These are phyloP conservation scores for Panicum virgatum DNA, from an alignment of 202 grass and related monocot species.

Conservation along the genomic window DNA sequence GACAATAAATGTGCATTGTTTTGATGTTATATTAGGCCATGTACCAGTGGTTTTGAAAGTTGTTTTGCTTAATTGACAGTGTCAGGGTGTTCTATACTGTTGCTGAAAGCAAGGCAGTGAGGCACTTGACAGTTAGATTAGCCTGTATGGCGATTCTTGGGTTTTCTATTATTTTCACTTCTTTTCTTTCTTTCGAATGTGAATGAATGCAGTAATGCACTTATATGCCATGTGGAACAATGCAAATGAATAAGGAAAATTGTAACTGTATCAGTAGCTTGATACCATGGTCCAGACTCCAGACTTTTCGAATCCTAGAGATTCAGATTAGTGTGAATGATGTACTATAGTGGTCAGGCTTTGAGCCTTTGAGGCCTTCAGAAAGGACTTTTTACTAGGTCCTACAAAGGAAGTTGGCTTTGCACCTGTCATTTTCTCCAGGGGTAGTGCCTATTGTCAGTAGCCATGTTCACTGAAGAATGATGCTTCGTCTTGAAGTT, in stretches of 20 bases:
- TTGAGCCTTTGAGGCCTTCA: neutral
- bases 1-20: neutral
- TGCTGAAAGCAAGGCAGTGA: neutral
- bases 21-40: neutral
- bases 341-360: neutral
- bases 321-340: neutral
- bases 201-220: neutral
- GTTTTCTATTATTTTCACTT: slow-evolving; percentile 7
- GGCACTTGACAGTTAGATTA: slow-evolving; percentile 3
- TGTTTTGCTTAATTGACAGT: neutral
- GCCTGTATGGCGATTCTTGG: neutral
- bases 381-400: neutral
- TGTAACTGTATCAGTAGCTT: neutral
- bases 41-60: neutral
- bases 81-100: neutral
- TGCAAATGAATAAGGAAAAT: neutral
- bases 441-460: neutral
- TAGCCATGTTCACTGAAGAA: neutral
- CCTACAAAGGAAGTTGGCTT: slow-evolving; percentile 26
- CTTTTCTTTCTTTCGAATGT: neutral
- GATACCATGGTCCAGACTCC: neutral
- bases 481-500: slow-evolving; percentile 22
- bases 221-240: neutral
- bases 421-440: neutral
- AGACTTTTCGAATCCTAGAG: neutral